Evolutionary conservation across 192 early-diverging fungal species (phyloP).

Genomic region (Coemansia brasiliensis): DNA sequence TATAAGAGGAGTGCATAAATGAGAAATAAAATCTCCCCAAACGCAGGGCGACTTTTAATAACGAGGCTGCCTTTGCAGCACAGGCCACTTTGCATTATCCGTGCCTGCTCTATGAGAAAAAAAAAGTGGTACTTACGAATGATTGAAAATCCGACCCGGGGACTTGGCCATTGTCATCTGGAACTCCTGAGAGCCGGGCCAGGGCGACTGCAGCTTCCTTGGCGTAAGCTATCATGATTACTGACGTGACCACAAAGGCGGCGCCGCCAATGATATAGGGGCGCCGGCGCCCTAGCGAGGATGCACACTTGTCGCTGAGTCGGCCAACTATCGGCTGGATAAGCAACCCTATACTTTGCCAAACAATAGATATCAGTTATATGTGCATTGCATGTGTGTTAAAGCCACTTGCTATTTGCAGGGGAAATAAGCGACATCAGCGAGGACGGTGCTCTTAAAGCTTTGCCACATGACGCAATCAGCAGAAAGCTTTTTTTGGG

Average conservation of each 20-base stretch:
- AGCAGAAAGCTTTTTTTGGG: neutral
- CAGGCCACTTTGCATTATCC: slow-evolving; percentile 1
- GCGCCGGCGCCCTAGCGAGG: slow-evolving; percentile 69
- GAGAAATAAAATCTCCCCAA: neutral
- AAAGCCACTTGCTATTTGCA: neutral
- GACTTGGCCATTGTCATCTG: slow-evolving; percentile 3
- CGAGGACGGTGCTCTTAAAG: no score
- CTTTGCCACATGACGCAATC: slow-evolving; percentile 7
- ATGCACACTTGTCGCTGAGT: slow-evolving; percentile 75
- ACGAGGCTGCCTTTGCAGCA: neutral
- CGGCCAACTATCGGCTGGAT: slow-evolving; percentile 84
- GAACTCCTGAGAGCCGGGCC: slow-evolving; percentile 10
- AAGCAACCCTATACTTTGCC: slow-evolving; percentile 47
- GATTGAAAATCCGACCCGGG: slow-evolving; percentile 25
- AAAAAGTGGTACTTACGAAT: slow-evolving; percentile 22
- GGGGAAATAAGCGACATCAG: no score
- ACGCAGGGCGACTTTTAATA: slow-evolving; percentile 2
- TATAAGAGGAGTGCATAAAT: slow-evolving; percentile 2
- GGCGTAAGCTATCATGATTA: slow-evolving; percentile 45
- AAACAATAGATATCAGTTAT: neutral
- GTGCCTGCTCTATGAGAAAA: neutral
- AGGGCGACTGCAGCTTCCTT: slow-evolving; percentile 26
- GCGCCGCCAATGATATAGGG: slow-evolving; percentile 82
- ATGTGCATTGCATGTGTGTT: neutral
- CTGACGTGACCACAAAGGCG: slow-evolving; percentile 43